Conservation (phyloP, 2,329 filamentous ascomycete species). For the Fusarium pseudograminearum region DNA sequence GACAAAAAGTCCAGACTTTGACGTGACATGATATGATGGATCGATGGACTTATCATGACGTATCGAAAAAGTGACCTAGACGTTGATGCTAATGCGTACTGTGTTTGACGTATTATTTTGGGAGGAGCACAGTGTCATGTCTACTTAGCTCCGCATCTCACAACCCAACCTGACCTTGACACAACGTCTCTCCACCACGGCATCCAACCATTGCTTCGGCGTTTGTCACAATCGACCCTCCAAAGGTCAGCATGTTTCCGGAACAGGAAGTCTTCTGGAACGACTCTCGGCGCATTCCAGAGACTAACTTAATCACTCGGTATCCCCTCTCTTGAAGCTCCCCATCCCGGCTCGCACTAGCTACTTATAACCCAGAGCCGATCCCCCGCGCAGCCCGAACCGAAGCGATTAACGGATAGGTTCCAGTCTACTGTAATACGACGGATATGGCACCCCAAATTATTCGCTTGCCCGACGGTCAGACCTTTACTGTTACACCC, state of each 20-base stretch:
- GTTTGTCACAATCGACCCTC: slow-evolving; percentile 49
- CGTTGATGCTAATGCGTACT: slow-evolving; percentile 1
- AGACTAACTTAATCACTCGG: slow-evolving; percentile 18
- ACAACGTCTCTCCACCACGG: slow-evolving; percentile 40
- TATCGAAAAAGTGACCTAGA: slow-evolving; percentile 15
- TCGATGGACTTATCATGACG: slow-evolving; percentile 33
- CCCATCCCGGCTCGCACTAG: slow-evolving; percentile 16
- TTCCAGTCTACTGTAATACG: slow-evolving; percentile 4
- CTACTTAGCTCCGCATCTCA: neutral
- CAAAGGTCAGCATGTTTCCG: slow-evolving; percentile 44
- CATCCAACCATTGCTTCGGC: slow-evolving; percentile 48
- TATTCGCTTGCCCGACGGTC: slow-evolving; percentile 87
- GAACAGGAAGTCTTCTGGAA: slow-evolving; percentile 47
- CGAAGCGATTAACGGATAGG: slow-evolving; percentile 27
- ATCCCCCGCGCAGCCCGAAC: slow-evolving; percentile 41
- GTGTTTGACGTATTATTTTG: neutral
- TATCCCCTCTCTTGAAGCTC: slow-evolving; percentile 13
- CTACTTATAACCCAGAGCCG: slow-evolving; percentile 44
- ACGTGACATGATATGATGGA: slow-evolving; percentile 21
- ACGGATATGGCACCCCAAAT: slow-evolving; percentile 56
- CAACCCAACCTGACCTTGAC: slow-evolving; percentile 15
- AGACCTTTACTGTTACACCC: slow-evolving; percentile 81
- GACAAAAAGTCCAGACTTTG: neutral
- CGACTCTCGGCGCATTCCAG: slow-evolving; percentile 38
- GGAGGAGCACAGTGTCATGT: neutral